Evolutionary conservation across 108 stramenopile species (phyloP).

Genomic region (Cyclotella kingstonii): DNA sequence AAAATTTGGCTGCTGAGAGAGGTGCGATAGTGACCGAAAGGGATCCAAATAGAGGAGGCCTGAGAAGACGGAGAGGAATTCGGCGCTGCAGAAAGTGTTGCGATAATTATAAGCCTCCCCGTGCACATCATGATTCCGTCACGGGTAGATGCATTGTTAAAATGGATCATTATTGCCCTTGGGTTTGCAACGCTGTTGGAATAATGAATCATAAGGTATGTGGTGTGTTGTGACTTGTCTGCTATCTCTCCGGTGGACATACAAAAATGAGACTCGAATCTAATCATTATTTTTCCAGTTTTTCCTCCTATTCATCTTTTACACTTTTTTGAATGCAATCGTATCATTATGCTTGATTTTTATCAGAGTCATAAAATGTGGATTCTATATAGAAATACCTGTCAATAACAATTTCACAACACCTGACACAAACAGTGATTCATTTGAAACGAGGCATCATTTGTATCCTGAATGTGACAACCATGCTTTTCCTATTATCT

Average conservation of each 20-base stretch:
- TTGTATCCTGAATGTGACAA: slow-evolving; percentile 27
- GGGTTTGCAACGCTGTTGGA: slow-evolving; percentile 98
- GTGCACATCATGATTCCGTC: slow-evolving; percentile 87
- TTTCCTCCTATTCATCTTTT: slow-evolving; percentile 93
- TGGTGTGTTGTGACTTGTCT: not conserved
- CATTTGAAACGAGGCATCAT: slow-evolving; percentile 10
- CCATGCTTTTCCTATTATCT: slow-evolving; percentile 10
- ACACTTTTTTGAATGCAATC: slow-evolving; percentile 78
- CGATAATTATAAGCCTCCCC: slow-evolving; percentile 76
- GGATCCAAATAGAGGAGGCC: slow-evolving; percentile 25
- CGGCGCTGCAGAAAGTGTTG: slow-evolving; percentile 77
- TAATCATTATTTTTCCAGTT: slow-evolving; percentile 36
- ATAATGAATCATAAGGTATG: slow-evolving; percentile 79
- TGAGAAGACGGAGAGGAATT: slow-evolving; percentile 46
- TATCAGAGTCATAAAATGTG: slow-evolving; percentile 52
- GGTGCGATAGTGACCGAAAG: slow-evolving; percentile 23
- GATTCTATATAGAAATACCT: slow-evolving; percentile 24
- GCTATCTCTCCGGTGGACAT: not conserved
- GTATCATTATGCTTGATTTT: slow-evolving; percentile 71
- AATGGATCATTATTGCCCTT: slow-evolving; percentile 52
- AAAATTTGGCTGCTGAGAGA: slow-evolving; percentile 22
- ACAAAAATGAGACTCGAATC: too few relatives aligned
- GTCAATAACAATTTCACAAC: slow-evolving; percentile 18
- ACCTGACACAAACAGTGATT: not conserved
- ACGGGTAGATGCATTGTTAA: slow-evolving; percentile 80